phyloP scores from a whole-genome alignment of 441 rosid species.

The Bocquillonia castaneifolia region DNA sequence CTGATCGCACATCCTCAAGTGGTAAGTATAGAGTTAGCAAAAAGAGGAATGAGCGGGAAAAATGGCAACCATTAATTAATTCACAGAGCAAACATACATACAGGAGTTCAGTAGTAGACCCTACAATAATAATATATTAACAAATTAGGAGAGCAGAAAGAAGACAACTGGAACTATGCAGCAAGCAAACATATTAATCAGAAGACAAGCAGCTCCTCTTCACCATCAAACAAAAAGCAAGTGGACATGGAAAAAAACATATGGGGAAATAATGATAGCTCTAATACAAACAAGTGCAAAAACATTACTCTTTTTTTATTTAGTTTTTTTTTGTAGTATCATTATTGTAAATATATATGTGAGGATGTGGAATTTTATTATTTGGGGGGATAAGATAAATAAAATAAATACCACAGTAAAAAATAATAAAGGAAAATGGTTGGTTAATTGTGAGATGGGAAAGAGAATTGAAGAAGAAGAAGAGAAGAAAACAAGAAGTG shows the following conservation, averaged over 20 bases:
- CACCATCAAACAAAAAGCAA: conserved; percentile 24
- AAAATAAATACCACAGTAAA: no score
- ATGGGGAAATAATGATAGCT: conserved; percentile 35
- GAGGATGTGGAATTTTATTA: no score
- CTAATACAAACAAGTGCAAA: conserved; percentile 32
- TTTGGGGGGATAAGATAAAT: no score
- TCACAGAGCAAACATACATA: conserved; percentile 35
- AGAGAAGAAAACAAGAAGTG: conserved; percentile 24
- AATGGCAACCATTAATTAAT: conserved; percentile 40
- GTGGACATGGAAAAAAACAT: conserved; percentile 27
- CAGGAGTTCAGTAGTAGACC: no score
- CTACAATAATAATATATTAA: conserved; percentile 16
- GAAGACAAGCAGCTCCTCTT: conserved; percentile 15
- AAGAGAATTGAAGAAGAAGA: not conserved
- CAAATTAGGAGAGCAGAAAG: conserved; percentile 21
- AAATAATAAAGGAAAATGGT: no score
- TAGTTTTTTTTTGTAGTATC: conserved; percentile 8
- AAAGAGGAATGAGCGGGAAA: conserved; percentile 40
- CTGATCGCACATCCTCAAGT: conserved; percentile 41
- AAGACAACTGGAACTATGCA: conserved; percentile 36
- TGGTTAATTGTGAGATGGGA: no score
- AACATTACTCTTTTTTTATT: conserved; percentile 19
- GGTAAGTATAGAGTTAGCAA: conserved; percentile 49
- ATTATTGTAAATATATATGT: no score
- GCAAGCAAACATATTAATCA: conserved; percentile 31